Evolutionary conservation across 2,329 filamentous ascomycete genomes (phyloP), one percentile per base, ranked within the genome.

Genomic region (Sporothrix mexicana): DNA sequence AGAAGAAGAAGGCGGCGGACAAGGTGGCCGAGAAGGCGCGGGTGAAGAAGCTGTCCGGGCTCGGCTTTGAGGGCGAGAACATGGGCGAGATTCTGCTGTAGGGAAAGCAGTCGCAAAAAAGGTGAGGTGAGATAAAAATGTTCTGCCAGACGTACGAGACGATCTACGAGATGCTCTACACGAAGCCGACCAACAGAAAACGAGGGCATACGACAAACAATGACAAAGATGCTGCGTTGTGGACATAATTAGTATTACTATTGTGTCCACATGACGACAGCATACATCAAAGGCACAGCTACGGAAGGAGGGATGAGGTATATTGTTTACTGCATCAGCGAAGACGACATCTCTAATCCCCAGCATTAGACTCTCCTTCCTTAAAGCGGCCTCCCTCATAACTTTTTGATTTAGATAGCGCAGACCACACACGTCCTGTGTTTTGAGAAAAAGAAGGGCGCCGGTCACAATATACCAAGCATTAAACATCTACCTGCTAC

Each of bases 41-140:
- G 79, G 80, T 91, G 74, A 89, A 87, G 84, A 93, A 92, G 83
- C 84, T 97, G 74, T 88, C 90, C 20, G 90, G 88, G 55, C 86
- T 96, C 64, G 95, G 95, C 0, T 98, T 98, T 78, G 95, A 97
- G 82, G 92, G 92, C 41, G 94, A 97, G 84, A 92, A 92, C 76
- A 85, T 90, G 73, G 93, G 92, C 17, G 93, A 96, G 80, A 87
- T 92, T 53, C 81, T 95, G 47, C 86, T 93, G 77, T 94, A 83
- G 86, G 55, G 30, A 3, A 15, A 10, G 13, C 36, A 25, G 13
- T 9, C 12, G 9, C 30, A 59, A 15, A 9, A 17, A 43, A 45
- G 17, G 7, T 12, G 12, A 10, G 13, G 10, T 15, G n/a, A 41
- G 15, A n/a, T n/a, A n/a, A n/a, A n/a, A n/a, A n/a, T n/a, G n/a